These are phyloP conservation scores for Neurospora sp. DNA, from an alignment of 2,329 filamentous ascomycete species.

Conservation along the genomic window DNA sequence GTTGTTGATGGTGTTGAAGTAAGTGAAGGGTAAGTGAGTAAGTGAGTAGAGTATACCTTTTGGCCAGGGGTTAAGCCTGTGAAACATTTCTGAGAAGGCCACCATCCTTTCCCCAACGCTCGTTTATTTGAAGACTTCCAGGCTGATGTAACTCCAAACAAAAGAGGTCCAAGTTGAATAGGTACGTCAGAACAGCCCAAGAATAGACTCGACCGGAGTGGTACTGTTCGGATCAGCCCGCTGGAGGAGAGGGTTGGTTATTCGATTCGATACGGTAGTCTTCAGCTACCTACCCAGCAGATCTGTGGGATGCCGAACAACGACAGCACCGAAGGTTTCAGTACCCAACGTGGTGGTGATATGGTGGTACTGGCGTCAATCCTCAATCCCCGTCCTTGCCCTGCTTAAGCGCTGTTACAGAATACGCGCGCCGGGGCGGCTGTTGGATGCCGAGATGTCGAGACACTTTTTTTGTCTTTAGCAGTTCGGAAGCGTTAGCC, in stretches of 20 bases:
- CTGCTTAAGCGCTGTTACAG: neutral
- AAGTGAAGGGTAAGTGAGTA: neutral
- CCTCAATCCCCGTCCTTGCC: neutral
- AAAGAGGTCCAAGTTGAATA: neutral
- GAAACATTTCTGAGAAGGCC: constrained; percentile 11
- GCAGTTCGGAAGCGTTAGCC: neutral
- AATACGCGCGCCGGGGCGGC: neutral
- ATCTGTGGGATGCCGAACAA: neutral
- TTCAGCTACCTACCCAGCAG: neutral
- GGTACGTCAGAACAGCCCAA: neutral
- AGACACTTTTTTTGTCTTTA: too few relatives aligned
- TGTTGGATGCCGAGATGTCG: neutral
- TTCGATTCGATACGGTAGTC: neutral
- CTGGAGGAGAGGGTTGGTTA: neutral
- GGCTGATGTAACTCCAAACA: neutral
- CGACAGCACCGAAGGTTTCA: neutral
- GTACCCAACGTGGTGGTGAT: neutral
- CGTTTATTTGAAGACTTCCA: neutral
- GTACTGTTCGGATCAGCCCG: neutral
- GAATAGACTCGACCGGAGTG: neutral
- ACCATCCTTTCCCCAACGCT: constrained; percentile 11
- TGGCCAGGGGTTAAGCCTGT: constrained; percentile 15
- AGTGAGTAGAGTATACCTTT: constrained; percentile 7
- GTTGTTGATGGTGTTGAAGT: neutral
- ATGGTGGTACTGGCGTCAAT: neutral